These are phyloP conservation scores for Stagonosporopsis chrysanthemi DNA, from an alignment of 2,329 filamentous ascomycete genomes.

Conservation along the genomic window DNA sequence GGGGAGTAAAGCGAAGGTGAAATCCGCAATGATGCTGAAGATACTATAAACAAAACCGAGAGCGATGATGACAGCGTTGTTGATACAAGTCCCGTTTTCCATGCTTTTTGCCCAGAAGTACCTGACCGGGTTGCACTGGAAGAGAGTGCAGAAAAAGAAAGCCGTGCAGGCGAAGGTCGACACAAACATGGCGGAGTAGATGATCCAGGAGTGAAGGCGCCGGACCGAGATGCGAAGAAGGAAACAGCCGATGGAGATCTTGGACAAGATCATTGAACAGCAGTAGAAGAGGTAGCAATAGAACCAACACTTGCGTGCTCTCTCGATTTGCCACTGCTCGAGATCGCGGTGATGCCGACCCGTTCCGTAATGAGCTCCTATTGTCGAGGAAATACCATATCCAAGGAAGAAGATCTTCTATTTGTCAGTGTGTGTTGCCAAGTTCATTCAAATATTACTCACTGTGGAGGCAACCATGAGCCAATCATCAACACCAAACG, in stretches of 20 bases:
- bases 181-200: slow-evolving; percentile 49
- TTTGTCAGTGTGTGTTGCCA: slow-evolving; percentile 2
- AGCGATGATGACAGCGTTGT: slow-evolving; percentile 49
- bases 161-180: slow-evolving; percentile 47
- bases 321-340: slow-evolving; percentile 25
- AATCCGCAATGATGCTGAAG: slow-evolving; percentile 57
- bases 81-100: slow-evolving; percentile 52
- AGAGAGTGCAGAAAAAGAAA: slow-evolving; percentile 57
- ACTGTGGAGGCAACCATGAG: slow-evolving; percentile 45
- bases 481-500: slow-evolving; percentile 47
- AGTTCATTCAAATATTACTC: slow-evolving; percentile 8
- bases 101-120: slow-evolving; percentile 57
- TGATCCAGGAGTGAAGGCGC: slow-evolving; percentile 45
- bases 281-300: slow-evolving; percentile 47
- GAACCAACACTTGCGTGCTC: slow-evolving; percentile 42
- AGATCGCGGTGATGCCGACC: slow-evolving; percentile 41
- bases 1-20: slow-evolving; percentile 59
- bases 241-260: slow-evolving; percentile 45
- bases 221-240: slow-evolving; percentile 42
- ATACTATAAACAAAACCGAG: slow-evolving; percentile 58
- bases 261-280: slow-evolving; percentile 42
- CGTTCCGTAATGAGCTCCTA: slow-evolving; percentile 42
- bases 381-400: slow-evolving; percentile 36
- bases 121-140: slow-evolving; percentile 60
- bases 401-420: slow-evolving; percentile 33